Conservation (phyloP, 306 rosid genomes). For the cucumber (Cucumis sativus) region DNA sequence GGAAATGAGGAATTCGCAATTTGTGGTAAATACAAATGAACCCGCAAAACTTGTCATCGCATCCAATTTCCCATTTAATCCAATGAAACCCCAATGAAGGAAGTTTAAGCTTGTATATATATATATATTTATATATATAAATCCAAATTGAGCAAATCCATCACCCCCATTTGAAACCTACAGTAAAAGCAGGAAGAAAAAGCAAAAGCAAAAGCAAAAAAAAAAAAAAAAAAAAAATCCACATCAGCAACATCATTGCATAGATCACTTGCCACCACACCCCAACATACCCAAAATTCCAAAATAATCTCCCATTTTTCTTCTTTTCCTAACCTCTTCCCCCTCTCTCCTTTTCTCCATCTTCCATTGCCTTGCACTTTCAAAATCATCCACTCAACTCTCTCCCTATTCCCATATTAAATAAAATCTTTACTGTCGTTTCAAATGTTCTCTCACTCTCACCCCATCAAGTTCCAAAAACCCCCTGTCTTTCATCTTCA, state of each 20-base stretch:
- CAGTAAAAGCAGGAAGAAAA: neutral
- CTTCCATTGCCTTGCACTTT: neutral
- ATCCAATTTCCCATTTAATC: no score
- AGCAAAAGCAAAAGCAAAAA: neutral
- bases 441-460: neutral
- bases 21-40: no score
- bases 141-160: neutral
- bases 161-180: neutral
- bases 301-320: neutral
- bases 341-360: neutral
- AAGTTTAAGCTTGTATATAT: no score
- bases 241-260: conserved; percentile 2
- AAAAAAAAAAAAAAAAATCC: neutral
- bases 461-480: neutral
- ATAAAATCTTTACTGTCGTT: neutral
- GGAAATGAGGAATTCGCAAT: no score
- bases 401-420: neutral
- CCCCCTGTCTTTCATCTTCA: neutral
- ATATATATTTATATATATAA: no score
- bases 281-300: neutral
- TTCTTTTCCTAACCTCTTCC: neutral
- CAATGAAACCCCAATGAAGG: no score
- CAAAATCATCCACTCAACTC: neutral
- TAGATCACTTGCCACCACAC: neutral
- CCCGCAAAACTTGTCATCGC: no score